A percentile compares a stretch with the other conserved stretches of the same genome.
Evolutionary conservation across 495 filamentous ascomycete species (phyloP).

Genomic region (Articulospora tetracladia): DNA sequence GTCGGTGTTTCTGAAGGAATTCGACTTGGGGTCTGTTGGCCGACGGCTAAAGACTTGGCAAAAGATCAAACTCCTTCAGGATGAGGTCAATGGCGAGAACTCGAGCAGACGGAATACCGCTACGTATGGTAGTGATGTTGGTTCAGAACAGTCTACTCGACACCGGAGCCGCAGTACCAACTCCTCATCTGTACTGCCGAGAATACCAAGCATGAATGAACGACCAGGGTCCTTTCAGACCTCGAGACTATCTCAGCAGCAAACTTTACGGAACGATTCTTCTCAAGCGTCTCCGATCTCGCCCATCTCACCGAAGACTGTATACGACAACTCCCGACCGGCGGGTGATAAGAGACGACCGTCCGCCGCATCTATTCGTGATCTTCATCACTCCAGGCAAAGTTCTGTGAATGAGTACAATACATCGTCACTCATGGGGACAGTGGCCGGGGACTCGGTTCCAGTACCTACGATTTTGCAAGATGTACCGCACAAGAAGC

Average conservation of each 20-base stretch:
- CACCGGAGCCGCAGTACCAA: slow-evolving; percentile 37
- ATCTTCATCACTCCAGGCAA: slow-evolving; percentile 78
- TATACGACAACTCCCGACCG: slow-evolving; percentile 4
- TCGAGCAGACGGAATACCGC: slow-evolving; percentile 41
- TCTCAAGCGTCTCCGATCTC: slow-evolving; percentile 4
- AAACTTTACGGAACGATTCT: slow-evolving; percentile 11
- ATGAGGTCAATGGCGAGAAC: slow-evolving; percentile 59
- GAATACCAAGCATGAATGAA: slow-evolving; percentile 55
- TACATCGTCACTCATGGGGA: slow-evolving; percentile 37
- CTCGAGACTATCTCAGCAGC: slow-evolving; percentile 16
- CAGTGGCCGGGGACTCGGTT: slow-evolving; percentile 25
- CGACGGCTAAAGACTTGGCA: slow-evolving; percentile 91
- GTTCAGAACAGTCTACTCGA: slow-evolving; percentile 37
- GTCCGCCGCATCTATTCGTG: slow-evolving; percentile 82
- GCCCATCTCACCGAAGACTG: slow-evolving; percentile 15
- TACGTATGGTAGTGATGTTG: slow-evolving; percentile 47
- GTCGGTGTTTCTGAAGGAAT: slow-evolving; percentile 88
- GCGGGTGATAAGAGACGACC: slow-evolving; percentile 22
- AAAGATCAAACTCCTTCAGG: slow-evolving; percentile 83
- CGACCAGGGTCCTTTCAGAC: slow-evolving; percentile 27
- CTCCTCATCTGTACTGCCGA: slow-evolving; percentile 49
- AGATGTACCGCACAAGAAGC: slow-evolving; percentile 62
- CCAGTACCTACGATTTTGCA: slow-evolving; percentile 20
- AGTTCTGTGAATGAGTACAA: slow-evolving; percentile 80
- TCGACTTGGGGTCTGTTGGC: slow-evolving; percentile 89